These are phyloP conservation scores for Vinca minor DNA, from an alignment of 257 asterid species.

Conservation along the genomic window DNA sequence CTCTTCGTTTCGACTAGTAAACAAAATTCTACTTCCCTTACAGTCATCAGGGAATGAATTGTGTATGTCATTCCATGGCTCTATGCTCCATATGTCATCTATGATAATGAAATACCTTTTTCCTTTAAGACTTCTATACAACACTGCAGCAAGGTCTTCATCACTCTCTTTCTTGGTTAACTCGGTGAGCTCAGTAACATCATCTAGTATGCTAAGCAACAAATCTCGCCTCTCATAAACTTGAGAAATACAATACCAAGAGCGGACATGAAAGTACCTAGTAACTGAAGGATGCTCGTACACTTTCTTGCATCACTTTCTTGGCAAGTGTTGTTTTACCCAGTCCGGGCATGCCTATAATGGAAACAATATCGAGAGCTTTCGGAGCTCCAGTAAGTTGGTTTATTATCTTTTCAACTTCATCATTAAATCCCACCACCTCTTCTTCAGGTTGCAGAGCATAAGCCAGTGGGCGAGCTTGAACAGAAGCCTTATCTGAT, in stretches of 20 bases:
- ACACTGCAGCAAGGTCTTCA: not conserved
- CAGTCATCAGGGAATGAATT: slow-evolving; percentile 10
- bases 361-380: not conserved
- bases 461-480: no score
- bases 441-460: not conserved
- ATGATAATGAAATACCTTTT: slow-evolving; percentile 13
- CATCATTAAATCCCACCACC: slow-evolving; percentile 6
- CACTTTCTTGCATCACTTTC: no score
- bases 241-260: slow-evolving; percentile 18
- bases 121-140: slow-evolving; percentile 4
- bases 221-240: not conserved
- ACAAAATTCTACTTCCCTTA: slow-evolving; percentile 10
- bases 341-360: slow-evolving; percentile 10
- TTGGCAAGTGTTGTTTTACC: slow-evolving; percentile 21
- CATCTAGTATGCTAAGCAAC: slow-evolving; percentile 7
- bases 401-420: not conserved
- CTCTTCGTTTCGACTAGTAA: slow-evolving; percentile 9
- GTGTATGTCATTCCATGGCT: slow-evolving; percentile 10
- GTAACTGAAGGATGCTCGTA: slow-evolving; percentile 1
- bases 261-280: slow-evolving; percentile 5
- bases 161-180: not conserved
- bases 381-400: not conserved
- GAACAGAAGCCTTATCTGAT: not conserved
- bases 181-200: not conserved
- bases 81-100: slow-evolving; percentile 19